These are phyloP conservation scores for Aquanectria penicillioides DNA, from an alignment of 2,329 filamentous ascomycete genomes.

Conservation along the genomic window DNA sequence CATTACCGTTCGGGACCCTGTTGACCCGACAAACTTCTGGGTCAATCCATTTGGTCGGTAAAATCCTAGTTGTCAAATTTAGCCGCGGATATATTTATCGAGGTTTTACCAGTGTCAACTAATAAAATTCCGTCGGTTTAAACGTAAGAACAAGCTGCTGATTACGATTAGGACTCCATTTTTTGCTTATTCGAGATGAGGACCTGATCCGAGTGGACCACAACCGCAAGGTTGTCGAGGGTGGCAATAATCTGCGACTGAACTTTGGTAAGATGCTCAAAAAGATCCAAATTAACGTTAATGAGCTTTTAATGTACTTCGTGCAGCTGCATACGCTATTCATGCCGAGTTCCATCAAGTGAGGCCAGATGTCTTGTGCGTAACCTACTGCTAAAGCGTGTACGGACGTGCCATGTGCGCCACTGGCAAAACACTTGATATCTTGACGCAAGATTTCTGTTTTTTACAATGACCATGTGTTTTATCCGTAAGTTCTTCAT, in stretches of 20 bases:
- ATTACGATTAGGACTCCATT: conserved; percentile 55
- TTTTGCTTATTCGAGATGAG: conserved; percentile 69
- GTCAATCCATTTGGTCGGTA: conserved; percentile 73
- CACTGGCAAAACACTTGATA: conserved; percentile 70
- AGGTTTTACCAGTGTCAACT: too few species aligned
- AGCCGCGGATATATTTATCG: not conserved
- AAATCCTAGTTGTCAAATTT: not conserved
- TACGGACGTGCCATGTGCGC: conserved; percentile 68
- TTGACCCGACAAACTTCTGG: conserved; percentile 71
- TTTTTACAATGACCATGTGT: conserved; percentile 62
- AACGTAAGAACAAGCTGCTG: too few species aligned
- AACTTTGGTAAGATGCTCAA: conserved; percentile 24
- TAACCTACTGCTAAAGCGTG: conserved; percentile 64
- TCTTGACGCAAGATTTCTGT: conserved; percentile 72
- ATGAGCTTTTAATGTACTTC: not conserved
- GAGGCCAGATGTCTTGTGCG: conserved; percentile 63
- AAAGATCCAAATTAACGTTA: too few species aligned
- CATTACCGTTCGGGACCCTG: conserved; percentile 70
- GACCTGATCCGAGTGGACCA: conserved; percentile 75
- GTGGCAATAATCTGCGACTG: conserved; percentile 56
- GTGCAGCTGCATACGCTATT: conserved; percentile 37
- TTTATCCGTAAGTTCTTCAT: conserved; percentile 48
- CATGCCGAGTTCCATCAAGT: conserved; percentile 61
- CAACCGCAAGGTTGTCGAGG: conserved; percentile 69
- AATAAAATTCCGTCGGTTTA: too few species aligned